Conservation (phyloP, 345 rosid species). For the Erucastrum elatum region DNA sequence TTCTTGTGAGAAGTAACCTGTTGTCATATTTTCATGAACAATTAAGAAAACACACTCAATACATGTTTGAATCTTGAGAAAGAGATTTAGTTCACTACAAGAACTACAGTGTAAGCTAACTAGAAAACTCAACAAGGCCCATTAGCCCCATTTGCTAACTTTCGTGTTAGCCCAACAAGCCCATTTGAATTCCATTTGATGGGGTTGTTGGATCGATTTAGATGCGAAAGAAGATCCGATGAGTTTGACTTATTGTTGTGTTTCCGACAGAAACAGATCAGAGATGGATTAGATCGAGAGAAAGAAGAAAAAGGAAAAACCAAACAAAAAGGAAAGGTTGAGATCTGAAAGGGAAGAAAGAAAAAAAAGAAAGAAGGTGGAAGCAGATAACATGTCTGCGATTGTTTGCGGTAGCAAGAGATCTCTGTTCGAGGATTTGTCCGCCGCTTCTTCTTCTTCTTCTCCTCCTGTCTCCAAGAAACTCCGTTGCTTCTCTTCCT, state of each 20-base stretch:
- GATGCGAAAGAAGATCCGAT: neutral
- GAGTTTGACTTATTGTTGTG: neutral
- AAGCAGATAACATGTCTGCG: conserved; percentile 85
- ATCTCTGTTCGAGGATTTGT: conserved; percentile 80
- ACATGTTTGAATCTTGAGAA: too few species aligned
- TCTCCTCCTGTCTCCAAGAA: conserved; percentile 58
- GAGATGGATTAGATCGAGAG: neutral
- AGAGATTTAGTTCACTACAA: too few species aligned
- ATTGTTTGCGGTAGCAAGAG: conserved; percentile 84
- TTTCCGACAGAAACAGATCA: neutral
- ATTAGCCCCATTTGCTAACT: neutral
- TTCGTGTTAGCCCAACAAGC: neutral
- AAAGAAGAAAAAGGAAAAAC: too few species aligned
- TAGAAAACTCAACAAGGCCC: too few species aligned
- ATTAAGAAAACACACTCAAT: too few species aligned
- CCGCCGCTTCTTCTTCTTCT: conserved; percentile 43
- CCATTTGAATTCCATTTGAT: neutral
- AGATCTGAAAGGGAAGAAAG: conserved; percentile 29
- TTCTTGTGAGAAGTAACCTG: neutral
- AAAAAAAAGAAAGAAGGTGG: conserved; percentile 24
- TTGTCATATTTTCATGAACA: too few species aligned
- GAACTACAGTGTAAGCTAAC: too few species aligned
- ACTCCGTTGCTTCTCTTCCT: conserved; percentile 68
- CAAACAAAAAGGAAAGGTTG: conserved; percentile 17
- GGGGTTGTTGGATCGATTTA: neutral